These are phyloP conservation scores for Cylindrotheca closterium DNA, from an alignment of 108 stramenopile species.

Conservation along the genomic window DNA sequence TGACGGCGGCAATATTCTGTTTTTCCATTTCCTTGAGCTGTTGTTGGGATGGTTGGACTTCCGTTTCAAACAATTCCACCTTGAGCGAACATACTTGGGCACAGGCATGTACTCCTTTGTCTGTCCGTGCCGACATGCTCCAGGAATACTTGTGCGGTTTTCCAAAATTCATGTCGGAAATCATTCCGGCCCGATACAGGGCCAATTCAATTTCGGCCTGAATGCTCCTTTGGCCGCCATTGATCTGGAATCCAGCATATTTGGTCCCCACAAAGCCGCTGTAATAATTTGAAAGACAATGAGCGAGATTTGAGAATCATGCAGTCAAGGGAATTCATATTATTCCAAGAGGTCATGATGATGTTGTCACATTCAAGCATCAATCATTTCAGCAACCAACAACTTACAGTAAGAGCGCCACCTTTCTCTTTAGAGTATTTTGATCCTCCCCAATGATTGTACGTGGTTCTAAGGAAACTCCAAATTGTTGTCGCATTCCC, in stretches of 20 bases:
- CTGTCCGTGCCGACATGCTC: constrained; percentile 94
- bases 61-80: constrained; percentile 40
- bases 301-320: constrained; percentile 55
- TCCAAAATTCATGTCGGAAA: constrained; percentile 81
- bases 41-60: too few species aligned
- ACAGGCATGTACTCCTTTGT: constrained; percentile 92
- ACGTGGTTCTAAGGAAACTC: constrained; percentile 11
- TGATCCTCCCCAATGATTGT: constrained; percentile 1
- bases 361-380: too few species aligned
- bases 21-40: too few species aligned
- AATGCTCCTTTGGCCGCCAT: constrained; percentile 69
- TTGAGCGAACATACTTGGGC: constrained; percentile 91
- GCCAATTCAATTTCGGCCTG: constrained; percentile 93
- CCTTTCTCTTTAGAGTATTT: constrained; percentile 43
- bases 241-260: constrained; percentile 93
- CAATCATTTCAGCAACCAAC: too few species aligned
- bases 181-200: constrained; percentile 66
- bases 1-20: neutral
- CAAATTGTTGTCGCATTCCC: constrained; percentile 49
- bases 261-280: constrained; percentile 62
- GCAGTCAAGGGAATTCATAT: constrained; percentile 58
- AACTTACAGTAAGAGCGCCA: constrained; percentile 56
- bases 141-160: constrained; percentile 90
- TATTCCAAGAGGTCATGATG: too few species aligned
- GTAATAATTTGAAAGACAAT: constrained; percentile 33